These are phyloP conservation scores for Furcasterigmium furcatum DNA, from an alignment of 2,329 filamentous ascomycete genomes.

Conservation along the genomic window DNA sequence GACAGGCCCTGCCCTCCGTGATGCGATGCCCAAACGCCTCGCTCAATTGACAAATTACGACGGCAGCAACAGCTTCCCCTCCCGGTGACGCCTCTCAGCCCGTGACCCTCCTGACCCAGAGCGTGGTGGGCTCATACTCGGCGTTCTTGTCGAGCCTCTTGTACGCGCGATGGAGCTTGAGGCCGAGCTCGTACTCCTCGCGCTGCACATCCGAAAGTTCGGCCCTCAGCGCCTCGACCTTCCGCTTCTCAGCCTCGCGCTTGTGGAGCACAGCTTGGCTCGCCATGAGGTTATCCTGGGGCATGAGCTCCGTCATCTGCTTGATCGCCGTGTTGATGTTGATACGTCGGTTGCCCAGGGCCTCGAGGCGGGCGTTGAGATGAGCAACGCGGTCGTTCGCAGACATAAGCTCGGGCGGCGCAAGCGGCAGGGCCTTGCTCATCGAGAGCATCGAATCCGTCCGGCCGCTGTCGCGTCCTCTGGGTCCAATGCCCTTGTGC, in stretches of 20 bases:
- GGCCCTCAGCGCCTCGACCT: constrained; percentile 61
- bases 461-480: constrained; percentile 6
- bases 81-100: too few relatives aligned
- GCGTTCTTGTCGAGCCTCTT: constrained; percentile 70
- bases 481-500: constrained; percentile 1
- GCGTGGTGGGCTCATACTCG: constrained; percentile 60
- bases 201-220: constrained; percentile 72
- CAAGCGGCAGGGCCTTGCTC: constrained; percentile 58
- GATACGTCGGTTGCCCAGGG: constrained; percentile 62
- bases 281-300: constrained; percentile 64
- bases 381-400: constrained; percentile 62
- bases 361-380: constrained; percentile 63
- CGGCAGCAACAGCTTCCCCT: too few relatives aligned
- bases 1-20: too few relatives aligned
- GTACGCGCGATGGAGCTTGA: constrained; percentile 71
- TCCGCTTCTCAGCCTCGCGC: constrained; percentile 56
- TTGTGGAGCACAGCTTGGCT: constrained; percentile 59
- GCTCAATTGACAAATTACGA: too few relatives aligned
- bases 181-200: constrained; percentile 75
- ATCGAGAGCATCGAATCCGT: constrained; percentile 29
- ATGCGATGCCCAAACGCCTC: too few relatives aligned
- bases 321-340: constrained; percentile 72
- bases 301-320: constrained; percentile 77
- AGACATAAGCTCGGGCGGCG: constrained; percentile 55
- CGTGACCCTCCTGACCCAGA: constrained; percentile 80